These are phyloP conservation scores for Musa beccarii DNA, from an alignment of 176 grass and related monocot species.

Conservation along the genomic window DNA sequence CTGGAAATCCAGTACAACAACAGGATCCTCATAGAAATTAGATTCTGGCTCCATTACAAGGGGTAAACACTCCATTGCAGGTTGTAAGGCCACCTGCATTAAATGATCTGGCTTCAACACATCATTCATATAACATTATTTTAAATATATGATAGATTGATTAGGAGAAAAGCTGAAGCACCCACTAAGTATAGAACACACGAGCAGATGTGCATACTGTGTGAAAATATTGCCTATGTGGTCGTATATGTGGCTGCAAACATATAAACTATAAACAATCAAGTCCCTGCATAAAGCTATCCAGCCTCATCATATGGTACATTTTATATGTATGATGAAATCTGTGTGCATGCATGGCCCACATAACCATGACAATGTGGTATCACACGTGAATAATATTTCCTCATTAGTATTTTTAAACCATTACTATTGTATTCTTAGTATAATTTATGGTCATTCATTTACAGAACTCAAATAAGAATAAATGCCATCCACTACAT, in stretches of 20 bases:
- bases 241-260: not conserved
- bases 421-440: too few species aligned
- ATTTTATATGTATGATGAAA: too few species aligned
- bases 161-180: not conserved
- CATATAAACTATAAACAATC: too few species aligned
- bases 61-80: slow-evolving; percentile 96
- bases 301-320: too few species aligned
- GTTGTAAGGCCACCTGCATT: slow-evolving; percentile 85
- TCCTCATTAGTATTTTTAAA: too few species aligned
- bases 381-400: too few species aligned
- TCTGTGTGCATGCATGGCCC: too few species aligned
- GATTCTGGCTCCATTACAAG: slow-evolving; percentile 99
- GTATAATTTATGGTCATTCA: too few species aligned
- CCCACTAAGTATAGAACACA: not conserved
- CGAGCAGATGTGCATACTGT: not conserved
- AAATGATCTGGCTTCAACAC: slow-evolving; percentile 25
- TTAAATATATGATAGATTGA: not conserved
- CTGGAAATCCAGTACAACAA: slow-evolving; percentile 93
- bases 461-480: too few species aligned
- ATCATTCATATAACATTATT: slow-evolving; percentile 8
- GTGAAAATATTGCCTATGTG: not conserved
- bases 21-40: slow-evolving; percentile 83
- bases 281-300: too few species aligned
- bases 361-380: too few species aligned
- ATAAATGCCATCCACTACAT: too few species aligned